Base-by-base conservation (phyloP, 2,329 filamentous ascomycete genomes). In the Fusarium sp. region DNA sequence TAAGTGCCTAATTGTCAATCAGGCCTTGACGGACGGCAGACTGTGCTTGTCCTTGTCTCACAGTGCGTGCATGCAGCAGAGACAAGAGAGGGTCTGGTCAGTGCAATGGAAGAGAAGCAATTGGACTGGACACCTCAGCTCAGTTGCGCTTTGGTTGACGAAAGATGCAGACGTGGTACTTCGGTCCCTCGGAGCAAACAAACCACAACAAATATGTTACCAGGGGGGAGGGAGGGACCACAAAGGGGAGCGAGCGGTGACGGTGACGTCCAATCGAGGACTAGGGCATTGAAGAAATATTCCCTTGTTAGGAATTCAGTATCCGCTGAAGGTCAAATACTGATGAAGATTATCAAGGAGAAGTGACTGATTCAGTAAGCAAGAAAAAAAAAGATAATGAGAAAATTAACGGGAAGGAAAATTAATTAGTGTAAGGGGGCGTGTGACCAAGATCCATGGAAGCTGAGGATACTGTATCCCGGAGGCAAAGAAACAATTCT, bases 11-110 rank as follows among this genome's bases (percentile, higher is more conserved):
- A 65, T 20, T 15, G 60, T 34, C 34, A 52, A 59, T 52, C 60
- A 60, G 62, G 60, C 60, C 65, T 49, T 60, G 60, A 57, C 36
- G n/a, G 33, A 8, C 36, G n/a, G 33, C 8, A 63, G 58, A 63
- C 47, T 49, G 31, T 47, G 36, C 61, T 41, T 20, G 33, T 45
- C 12, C 34, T 34, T 52, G 47, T 65, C n/a, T 49, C 61, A 65
- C 61, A 46, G 60, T 65, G 51, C 30, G 53, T 41, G 23, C 31
- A 61, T 28, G 15, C 36, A 47, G n/a, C 31, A 34, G 42, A 65
- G 60, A 57, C 46, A 50, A 47, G 34, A 53, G 38, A 63, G 54
- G 54, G 37, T 52, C 37, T 36, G 15, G 38, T 23, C 30, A 53
- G 36, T 38, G 55, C 38, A 38, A 23, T 23, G 23, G 23, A 38